Base-by-base conservation (phyloP, 129 eudicot genomes). In the Pittosporum tobira region DNA sequence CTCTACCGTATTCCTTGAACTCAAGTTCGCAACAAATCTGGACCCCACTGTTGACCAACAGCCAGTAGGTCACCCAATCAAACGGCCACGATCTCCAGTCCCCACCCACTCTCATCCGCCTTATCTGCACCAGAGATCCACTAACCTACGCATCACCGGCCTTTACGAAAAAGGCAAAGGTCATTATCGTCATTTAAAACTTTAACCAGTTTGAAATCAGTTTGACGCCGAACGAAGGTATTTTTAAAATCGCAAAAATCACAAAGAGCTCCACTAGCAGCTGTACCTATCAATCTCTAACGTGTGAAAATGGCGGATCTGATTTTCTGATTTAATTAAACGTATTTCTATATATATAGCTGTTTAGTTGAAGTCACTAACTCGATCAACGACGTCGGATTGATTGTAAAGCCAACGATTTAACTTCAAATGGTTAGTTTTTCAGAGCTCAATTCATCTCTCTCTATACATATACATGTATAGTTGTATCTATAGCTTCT, bases 41-140 rank as follows among this genome's bases (percentile, higher is more conserved):
- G 50, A 64, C 69, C 69, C 42, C 37, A 59, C 69, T 4, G 1
- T 34, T 20, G 18, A 20, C 48, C 29, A 36, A 57, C 63, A 14
- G 19, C 5, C 68, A 1, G 1, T 10, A 29, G n/a, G 20, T 20
- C 57, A 48, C 24, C 9, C 9, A 23, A 64, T 64, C 51, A 22
- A 49, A 42, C 59, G 69, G 69, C 1, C 27, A n/a, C 2, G 20
- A 64, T 64, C 23, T 37, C 28, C 9, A 2, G 21, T 49, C 48
- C 48, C 37, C 28, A 20, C 46, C 69, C 69, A 26, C 43, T 14
- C 25, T 13, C 22, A 29, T 31, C 67, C 48, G 52, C 30, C 58
- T 31, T 36, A 50, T n/a, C 38, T 45, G n/a, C 49, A 50, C 37
- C 0, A 3, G 18, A 50, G 22, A 27, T 22, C 59, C 36, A 37